A percentile compares a stretch with the other conserved stretches of the same genome.
Conservation (phyloP, 2,329 filamentous ascomycete species). For the Colletotrichum sp. region DNA sequence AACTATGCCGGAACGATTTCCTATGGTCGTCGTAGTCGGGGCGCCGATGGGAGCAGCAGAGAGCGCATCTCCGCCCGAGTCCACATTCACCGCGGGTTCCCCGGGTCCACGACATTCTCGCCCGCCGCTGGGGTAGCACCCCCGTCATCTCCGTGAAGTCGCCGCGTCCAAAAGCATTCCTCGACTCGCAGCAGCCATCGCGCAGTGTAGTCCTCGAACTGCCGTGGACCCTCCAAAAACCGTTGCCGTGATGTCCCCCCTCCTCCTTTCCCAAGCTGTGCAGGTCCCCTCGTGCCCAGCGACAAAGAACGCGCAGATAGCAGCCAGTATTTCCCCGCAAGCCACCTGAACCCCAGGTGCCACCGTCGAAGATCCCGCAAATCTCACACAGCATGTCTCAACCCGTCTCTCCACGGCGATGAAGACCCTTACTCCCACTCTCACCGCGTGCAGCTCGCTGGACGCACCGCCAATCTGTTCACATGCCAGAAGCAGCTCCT, state of each 20-base stretch:
- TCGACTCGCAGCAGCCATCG: neutral
- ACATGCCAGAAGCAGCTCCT: neutral
- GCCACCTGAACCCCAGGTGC: neutral
- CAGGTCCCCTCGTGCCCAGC: neutral
- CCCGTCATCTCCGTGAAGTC: neutral
- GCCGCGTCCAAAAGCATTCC: neutral
- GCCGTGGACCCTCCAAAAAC: neutral
- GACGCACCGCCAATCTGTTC: neutral
- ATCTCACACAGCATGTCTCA: neutral
- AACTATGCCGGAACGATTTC: neutral
- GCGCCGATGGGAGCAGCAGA: neutral
- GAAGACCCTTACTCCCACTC: neutral
- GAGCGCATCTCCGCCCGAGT: neutral
- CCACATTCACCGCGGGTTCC: neutral
- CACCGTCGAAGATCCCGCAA: neutral
- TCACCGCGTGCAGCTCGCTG: neutral
- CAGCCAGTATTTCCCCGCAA: neutral
- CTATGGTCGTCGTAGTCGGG: neutral
- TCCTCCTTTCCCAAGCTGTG: neutral
- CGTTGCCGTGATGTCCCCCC: neutral
- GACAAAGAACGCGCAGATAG: neutral
- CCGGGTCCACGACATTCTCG: neutral
- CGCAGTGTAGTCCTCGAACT: neutral
- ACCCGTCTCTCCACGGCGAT: neutral
- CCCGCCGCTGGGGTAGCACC: neutral